Evolutionary conservation across 2,329 filamentous ascomycete genomes (phyloP), one percentile per base, ranked within the genome.

Genomic region (Aureobasidium musti): DNA sequence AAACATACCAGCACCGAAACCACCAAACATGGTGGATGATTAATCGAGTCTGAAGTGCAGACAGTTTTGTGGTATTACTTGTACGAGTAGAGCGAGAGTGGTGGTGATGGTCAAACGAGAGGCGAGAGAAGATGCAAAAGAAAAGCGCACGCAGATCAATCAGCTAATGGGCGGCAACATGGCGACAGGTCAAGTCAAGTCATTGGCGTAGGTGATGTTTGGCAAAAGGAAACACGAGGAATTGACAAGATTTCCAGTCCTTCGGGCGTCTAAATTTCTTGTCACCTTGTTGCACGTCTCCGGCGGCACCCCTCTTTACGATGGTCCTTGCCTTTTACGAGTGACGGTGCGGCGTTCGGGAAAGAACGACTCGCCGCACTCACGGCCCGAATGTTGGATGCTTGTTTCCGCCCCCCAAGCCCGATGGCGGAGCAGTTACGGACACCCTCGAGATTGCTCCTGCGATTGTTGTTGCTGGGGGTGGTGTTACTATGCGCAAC

Each of bases 1-100:
- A 65, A 45, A 65, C 50, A 39, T 65, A 65, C 63, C 63, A 57
- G 63, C 63, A 26, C 63, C 52, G 35, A 65, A 57, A 28, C 52
- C 63, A 39, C 53, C 50, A 28, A 65, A 65, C 63, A 65, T 65
- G 52, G 23, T 53, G 61, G 26, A n/a, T 21, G 19, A 45, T 54
- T 45, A 33, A 13, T 35, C 19, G 19, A 61, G 57, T 43, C 39
- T 30, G 26, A n/a, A n/a, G 8, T 30, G 21, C n/a, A 41, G 53
- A 39, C 53, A 41, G n/a, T 3, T 19, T 33, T 47, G 39, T 14
- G 8, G 17, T 30, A 61, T 61, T 37, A 61, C 56, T 33, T 61
- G 30, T 17, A 43, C 35, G 35, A 17, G 14, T 39, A 21, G 39
- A 63, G 47, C 45, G 59, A 63, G 45, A 11, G 45, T 30, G 59